Evolutionary conservation across 257 asterid species (phyloP).

Genomic region (Solanum gandarillasii): DNA sequence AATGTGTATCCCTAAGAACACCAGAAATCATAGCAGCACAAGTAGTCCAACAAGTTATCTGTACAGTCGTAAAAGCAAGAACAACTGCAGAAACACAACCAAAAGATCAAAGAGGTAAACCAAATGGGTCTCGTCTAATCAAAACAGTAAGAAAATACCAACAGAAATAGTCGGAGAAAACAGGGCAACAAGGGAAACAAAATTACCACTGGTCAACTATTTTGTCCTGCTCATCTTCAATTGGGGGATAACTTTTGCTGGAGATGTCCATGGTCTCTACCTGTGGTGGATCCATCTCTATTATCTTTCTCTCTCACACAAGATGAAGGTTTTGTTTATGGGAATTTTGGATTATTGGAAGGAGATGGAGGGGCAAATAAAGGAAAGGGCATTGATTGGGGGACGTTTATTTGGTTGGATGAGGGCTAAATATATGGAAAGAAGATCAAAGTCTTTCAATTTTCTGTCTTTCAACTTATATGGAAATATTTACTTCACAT

Average conservation of each 20-base stretch:
- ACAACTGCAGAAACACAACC: slow-evolving; percentile 37
- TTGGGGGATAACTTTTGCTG: slow-evolving; percentile 23
- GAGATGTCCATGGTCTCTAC: slow-evolving; percentile 35
- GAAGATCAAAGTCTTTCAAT: not conserved
- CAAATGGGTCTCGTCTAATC: not conserved
- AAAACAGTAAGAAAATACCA: not conserved
- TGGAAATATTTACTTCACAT: not conserved
- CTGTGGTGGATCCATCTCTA: slow-evolving; percentile 51
- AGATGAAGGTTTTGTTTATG: not conserved
- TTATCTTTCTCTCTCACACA: not conserved
- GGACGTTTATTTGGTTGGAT: not conserved
- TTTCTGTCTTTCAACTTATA: not conserved
- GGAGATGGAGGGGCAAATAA: not conserved
- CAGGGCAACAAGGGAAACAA: not conserved
- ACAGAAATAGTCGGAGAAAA: not conserved
- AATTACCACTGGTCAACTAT: slow-evolving; percentile 39
- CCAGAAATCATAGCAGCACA: slow-evolving; percentile 44
- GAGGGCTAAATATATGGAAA: not conserved
- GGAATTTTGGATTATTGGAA: not conserved
- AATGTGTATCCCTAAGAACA: not conserved
- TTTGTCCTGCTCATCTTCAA: slow-evolving; percentile 45
- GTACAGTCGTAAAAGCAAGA: slow-evolving; percentile 55
- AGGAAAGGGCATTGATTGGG: not conserved
- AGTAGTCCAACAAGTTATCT: slow-evolving; percentile 33
- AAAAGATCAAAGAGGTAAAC: not conserved